These are phyloP conservation scores for Caloboletus firmus DNA, from an alignment of 1,284 basidiomycete genomes.

Conservation along the genomic window DNA sequence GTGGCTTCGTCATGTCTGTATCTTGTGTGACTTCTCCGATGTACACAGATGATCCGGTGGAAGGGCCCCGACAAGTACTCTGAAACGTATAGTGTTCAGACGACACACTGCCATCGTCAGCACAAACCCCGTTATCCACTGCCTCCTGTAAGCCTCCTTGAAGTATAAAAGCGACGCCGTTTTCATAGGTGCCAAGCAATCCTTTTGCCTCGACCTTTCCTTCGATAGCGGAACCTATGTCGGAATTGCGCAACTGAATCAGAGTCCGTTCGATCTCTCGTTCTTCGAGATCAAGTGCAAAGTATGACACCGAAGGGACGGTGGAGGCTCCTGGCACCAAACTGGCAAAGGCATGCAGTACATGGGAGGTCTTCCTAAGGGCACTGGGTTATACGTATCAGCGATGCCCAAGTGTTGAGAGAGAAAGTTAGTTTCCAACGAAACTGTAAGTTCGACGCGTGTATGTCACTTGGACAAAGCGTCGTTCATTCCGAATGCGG, in stretches of 20 bases:
- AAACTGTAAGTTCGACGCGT: not conserved
- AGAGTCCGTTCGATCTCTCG: constrained; percentile 85
- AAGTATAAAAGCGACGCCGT: constrained; percentile 68
- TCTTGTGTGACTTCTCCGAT: constrained; percentile 8
- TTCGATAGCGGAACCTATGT: constrained; percentile 61
- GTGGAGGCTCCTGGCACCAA: constrained; percentile 39
- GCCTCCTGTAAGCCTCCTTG: constrained; percentile 52
- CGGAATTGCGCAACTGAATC: constrained; percentile 60
- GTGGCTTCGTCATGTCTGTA: constrained; percentile 36
- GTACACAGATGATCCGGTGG: constrained; percentile 38
- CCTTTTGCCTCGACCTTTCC: constrained; percentile 79
- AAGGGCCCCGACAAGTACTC: constrained; percentile 25
- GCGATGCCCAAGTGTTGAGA: not conserved
- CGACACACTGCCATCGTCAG: not conserved
- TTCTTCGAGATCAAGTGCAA: constrained; percentile 91
- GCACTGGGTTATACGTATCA: constrained; percentile 51
- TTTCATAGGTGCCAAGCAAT: constrained; percentile 88
- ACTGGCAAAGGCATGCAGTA: constrained; percentile 74
- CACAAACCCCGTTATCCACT: not conserved
- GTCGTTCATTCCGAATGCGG: not conserved
- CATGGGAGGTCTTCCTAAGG: constrained; percentile 86
- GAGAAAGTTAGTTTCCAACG: not conserved
- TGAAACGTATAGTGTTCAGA: constrained; percentile 8
- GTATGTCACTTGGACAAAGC: not conserved
- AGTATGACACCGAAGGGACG: constrained; percentile 74